phyloP scores from a whole-genome alignment of 2,329 filamentous ascomycete genomes.

The Didymella segeticola region DNA sequence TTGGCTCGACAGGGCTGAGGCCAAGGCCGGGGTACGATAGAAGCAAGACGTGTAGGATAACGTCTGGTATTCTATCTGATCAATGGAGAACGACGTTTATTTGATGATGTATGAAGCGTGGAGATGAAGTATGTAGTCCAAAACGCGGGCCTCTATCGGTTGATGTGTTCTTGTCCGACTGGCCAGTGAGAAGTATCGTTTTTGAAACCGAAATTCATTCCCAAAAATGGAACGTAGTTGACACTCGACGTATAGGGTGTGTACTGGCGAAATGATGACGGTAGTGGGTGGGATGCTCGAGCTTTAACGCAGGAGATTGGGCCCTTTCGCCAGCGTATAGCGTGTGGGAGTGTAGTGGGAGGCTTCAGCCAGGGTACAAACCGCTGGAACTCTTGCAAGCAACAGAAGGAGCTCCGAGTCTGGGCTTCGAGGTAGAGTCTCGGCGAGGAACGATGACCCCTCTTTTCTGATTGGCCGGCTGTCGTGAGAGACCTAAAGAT shows the following conservation, averaged over 20 bases:
- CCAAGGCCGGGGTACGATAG: conserved; percentile 28
- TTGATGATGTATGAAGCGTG: conserved; percentile 4
- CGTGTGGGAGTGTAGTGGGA: conserved; percentile 25
- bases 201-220: conserved; percentile 52
- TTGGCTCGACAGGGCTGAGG: conserved; percentile 36
- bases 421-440: conserved; percentile 34
- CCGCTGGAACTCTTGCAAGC: conserved; percentile 24
- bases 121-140: neutral
- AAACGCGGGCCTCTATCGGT: conserved; percentile 35
- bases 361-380: conserved; percentile 9
- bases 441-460: conserved; percentile 36
- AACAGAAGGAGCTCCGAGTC: conserved; percentile 25
- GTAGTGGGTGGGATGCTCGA: conserved; percentile 16
- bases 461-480: conserved; percentile 38
- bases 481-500: conserved; percentile 24
- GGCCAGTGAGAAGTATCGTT: conserved; percentile 52
- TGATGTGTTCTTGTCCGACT: conserved; percentile 55
- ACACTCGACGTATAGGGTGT: conserved; percentile 2
- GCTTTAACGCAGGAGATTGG: conserved; percentile 20
- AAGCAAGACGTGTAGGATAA: conserved; percentile 38
- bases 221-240: conserved; percentile 21
- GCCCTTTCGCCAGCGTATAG: conserved; percentile 23
- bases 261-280: conserved; percentile 6
- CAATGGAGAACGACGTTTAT: conserved; percentile 35
- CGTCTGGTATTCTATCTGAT: conserved; percentile 28